Evolutionary conservation across 805 yeast genomes (phyloP).

Genomic region (Candida saitoana): DNA sequence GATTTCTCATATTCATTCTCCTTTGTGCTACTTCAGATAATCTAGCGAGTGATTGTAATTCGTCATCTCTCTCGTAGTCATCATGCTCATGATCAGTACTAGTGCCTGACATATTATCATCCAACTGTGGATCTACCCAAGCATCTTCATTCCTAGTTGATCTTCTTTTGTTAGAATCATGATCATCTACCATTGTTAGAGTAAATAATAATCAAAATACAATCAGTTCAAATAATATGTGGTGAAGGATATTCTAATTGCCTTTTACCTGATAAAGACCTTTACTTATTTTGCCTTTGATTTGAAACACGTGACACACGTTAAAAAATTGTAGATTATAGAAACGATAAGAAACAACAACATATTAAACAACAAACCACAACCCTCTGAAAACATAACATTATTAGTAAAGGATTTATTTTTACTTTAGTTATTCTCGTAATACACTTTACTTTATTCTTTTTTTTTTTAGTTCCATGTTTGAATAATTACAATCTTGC

Average conservation of each 20-base stretch:
- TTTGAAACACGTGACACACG: not conserved
- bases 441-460: too few species aligned
- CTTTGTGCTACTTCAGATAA: slow-evolving; percentile 34
- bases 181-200: not conserved
- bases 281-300: not conserved
- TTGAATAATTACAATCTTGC: too few species aligned
- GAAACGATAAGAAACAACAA: too few species aligned
- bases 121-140: not conserved
- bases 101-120: slow-evolving; percentile 5
- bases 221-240: not conserved
- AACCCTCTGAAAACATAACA: too few species aligned
- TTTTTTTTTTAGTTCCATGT: too few species aligned
- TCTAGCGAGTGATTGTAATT: slow-evolving; percentile 29
- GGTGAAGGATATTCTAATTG: not conserved
- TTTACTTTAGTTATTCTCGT: too few species aligned
- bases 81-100: not conserved
- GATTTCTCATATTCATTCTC: slow-evolving; percentile 9
- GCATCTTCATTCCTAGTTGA: not conserved
- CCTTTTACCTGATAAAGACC: not conserved
- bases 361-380: too few species aligned
- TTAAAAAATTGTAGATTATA: too few species aligned
- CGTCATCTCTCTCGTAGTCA: slow-evolving; percentile 12
- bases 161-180: not conserved
- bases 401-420: too few species aligned
- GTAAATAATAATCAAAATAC: not conserved